Evolutionary conservation across 257 asterid genomes (phyloP).

Genomic region (Ilex aquifolium): DNA sequence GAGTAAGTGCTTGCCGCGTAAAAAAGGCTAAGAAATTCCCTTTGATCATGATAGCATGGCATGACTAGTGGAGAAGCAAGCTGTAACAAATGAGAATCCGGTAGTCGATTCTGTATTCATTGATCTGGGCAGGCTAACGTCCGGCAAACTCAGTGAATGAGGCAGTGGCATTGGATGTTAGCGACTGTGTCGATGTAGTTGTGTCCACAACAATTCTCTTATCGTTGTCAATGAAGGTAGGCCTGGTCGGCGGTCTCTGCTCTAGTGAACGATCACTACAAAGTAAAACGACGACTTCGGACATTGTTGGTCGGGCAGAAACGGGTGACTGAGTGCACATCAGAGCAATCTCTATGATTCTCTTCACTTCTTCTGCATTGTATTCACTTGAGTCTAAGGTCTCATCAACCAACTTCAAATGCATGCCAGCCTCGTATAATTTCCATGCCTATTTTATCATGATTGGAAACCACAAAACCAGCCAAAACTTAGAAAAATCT

Average conservation of each 20-base stretch:
- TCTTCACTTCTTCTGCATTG: conserved; percentile 45
- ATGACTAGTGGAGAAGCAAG: no score
- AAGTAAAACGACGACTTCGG: conserved; percentile 67
- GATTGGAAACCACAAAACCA: background rate
- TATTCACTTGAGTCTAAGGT: conserved; percentile 43
- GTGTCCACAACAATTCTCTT: conserved; percentile 16
- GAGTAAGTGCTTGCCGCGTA: no score
- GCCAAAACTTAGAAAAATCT: background rate
- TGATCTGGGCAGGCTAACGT: conserved; percentile 28
- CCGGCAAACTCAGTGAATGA: conserved; percentile 53
- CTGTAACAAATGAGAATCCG: no score
- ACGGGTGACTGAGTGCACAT: conserved; percentile 68
- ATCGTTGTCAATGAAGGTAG: conserved; percentile 27
- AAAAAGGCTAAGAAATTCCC: no score
- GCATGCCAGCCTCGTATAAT: conserved; percentile 46
- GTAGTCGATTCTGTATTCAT: no score
- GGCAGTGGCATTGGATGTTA: conserved; percentile 51
- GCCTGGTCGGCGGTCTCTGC: conserved; percentile 26
- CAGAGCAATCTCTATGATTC: conserved; percentile 59
- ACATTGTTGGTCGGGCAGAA: conserved; percentile 72
- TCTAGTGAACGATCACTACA: conserved; percentile 30
- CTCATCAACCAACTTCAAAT: conserved; percentile 49
- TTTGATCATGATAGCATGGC: no score
- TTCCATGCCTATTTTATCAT: conserved; percentile 59
- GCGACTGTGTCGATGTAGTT: conserved; percentile 18